These are phyloP conservation scores for Metschnikowia peoriensis DNA, from an alignment of 805 yeast species.

Conservation along the genomic window DNA sequence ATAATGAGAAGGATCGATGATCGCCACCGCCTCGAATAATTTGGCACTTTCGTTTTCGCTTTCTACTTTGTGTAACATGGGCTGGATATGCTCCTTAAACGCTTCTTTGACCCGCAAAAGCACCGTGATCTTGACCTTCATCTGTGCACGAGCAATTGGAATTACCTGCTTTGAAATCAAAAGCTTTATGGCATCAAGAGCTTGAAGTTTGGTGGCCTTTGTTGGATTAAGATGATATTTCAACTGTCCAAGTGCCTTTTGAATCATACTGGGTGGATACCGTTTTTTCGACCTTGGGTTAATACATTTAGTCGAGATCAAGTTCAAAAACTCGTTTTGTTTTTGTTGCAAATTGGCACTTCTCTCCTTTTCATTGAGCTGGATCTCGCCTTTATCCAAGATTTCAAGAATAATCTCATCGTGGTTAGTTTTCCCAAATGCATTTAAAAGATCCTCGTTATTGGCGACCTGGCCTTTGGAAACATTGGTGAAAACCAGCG, in stretches of 20 bases:
- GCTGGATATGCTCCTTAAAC: conserved; percentile 32
- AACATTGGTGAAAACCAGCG: conserved; percentile 89
- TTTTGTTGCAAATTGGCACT: conserved; percentile 68
- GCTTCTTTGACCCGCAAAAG: conserved; percentile 48
- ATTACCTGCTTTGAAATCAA: conserved; percentile 76
- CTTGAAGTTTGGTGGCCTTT: conserved; percentile 81
- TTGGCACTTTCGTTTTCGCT: conserved; percentile 44
- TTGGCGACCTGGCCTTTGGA: conserved; percentile 94
- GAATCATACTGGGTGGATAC: conserved; percentile 93
- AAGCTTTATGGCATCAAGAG: conserved; percentile 83
- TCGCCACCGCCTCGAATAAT: conserved; percentile 46
- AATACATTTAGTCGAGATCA: conserved; percentile 85
- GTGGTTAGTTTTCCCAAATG: conserved; percentile 74
- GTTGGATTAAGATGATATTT: conserved; percentile 75
- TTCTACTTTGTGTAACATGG: conserved; percentile 36
- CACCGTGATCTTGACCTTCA: conserved; percentile 74
- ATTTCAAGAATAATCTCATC: conserved; percentile 79
- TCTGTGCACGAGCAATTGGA: conserved; percentile 91
- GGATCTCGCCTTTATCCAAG: conserved; percentile 88
- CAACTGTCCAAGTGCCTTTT: conserved; percentile 73
- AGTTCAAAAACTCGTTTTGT: conserved; percentile 77
- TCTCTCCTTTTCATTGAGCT: conserved; percentile 90
- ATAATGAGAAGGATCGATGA: conserved; percentile 84
- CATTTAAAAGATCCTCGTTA: conserved; percentile 70
- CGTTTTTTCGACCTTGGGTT: conserved; percentile 88